These are phyloP conservation scores for Fusarium secorum DNA, from an alignment of 2,329 filamentous ascomycete species.

Conservation along the genomic window DNA sequence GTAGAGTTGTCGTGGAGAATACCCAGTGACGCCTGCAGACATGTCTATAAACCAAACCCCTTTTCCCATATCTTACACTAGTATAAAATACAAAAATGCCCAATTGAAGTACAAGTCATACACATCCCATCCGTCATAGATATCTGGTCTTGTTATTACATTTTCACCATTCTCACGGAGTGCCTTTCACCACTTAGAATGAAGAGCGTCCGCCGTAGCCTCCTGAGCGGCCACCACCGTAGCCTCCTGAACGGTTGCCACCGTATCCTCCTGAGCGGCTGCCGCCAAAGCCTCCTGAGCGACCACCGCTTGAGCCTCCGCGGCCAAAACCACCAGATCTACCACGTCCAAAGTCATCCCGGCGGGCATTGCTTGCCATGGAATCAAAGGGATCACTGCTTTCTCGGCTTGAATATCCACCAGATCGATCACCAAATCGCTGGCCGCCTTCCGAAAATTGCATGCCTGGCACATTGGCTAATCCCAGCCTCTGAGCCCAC, in stretches of 20 bases:
- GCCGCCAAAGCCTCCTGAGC: background rate
- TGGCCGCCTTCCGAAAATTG: slow-evolving; percentile 43
- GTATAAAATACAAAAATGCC: slow-evolving; percentile 36
- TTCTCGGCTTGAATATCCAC: background rate
- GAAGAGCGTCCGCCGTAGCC: slow-evolving; percentile 13
- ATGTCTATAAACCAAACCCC: slow-evolving; percentile 38
- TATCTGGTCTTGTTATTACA: slow-evolving; percentile 29
- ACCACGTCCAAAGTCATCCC: slow-evolving; percentile 33
- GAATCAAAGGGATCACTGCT: slow-evolving; percentile 37
- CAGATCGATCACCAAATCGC: background rate
- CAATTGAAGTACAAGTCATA: slow-evolving; percentile 42
- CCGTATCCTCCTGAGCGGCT: background rate
- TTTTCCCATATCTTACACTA: slow-evolving; percentile 39
- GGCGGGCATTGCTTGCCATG: slow-evolving; percentile 40
- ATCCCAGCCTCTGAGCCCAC: slow-evolving; percentile 46
- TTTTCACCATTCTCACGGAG: slow-evolving; percentile 14
- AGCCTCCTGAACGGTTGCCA: background rate
- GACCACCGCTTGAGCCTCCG: slow-evolving; percentile 19
- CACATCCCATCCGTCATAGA: slow-evolving; percentile 27
- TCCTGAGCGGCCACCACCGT: slow-evolving; percentile 13
- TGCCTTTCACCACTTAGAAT: background rate
- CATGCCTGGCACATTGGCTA: slow-evolving; percentile 44
- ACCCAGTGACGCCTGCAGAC: slow-evolving; percentile 36
- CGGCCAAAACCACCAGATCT: slow-evolving; percentile 8
- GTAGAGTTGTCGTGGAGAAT: slow-evolving; percentile 39